Percentiles rank a stretch among this genome's conserved stretches.
Conservation (phyloP, 2,329 filamentous ascomycete genomes). For the Emergomyces africanus region DNA sequence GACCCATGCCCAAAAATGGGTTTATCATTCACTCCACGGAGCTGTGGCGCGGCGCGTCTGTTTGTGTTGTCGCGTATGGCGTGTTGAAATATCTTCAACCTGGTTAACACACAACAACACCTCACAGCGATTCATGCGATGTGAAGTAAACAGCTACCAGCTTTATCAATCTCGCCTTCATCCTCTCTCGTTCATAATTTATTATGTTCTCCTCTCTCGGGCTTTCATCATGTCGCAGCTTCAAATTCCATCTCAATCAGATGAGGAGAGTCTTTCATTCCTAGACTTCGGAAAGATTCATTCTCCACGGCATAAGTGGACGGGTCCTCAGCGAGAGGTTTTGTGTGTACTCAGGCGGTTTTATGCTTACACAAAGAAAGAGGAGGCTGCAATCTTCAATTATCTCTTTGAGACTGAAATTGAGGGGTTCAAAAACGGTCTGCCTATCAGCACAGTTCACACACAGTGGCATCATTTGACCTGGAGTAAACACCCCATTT, state of each 20-base stretch:
- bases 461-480: slow-evolving; percentile 17
- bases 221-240: background rate
- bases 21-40: too few species aligned
- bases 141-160: too few species aligned
- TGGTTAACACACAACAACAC: too few species aligned
- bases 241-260: background rate
- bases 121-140: too few species aligned
- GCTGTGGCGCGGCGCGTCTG: too few species aligned
- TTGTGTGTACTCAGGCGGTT: slow-evolving; percentile 4
- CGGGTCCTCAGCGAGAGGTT: background rate
- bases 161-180: background rate
- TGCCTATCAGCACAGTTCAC: slow-evolving; percentile 7
- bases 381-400: slow-evolving; percentile 17
- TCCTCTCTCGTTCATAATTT: too few species aligned
- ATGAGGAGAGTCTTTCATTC: background rate
- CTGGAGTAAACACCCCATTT: slow-evolving; percentile 11
- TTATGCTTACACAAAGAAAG: slow-evolving; percentile 2
- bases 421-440: slow-evolving; percentile 10
- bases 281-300: background rate
- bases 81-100: too few species aligned
- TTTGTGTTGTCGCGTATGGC: too few species aligned
- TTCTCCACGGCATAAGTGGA: slow-evolving; percentile 4
- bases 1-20: too few species aligned
- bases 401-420: slow-evolving; percentile 10
- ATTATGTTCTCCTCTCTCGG: background rate